Evolutionary conservation across 352 stramenopile species (phyloP), one percentile per base, ranked within the genome.

Genomic region (Pythium dissimile): DNA sequence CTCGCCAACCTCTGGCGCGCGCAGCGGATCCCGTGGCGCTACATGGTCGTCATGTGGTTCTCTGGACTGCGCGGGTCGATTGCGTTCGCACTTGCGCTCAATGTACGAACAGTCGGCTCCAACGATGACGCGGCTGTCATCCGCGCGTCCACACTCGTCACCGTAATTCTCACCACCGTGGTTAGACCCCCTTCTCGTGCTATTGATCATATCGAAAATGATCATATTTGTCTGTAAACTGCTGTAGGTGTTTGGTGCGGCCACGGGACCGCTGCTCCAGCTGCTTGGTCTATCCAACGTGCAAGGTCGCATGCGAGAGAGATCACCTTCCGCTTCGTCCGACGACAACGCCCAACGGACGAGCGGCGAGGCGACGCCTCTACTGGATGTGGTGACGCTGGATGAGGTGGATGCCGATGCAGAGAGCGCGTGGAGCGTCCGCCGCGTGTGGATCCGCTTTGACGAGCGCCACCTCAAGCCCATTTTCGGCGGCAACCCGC

Each of bases 51-150:
- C 16, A 91, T 98, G 46, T 98, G 88, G 88, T 97, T 97, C 62
- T 88, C 87, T 1, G 94, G 94, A n/a, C 63, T 98, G 20, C 84
- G 94, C 44, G 94, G 94, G 3, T 92, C 94, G n/a, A 95, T 98
- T 39, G 90, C 92, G 0, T 98, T 97, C 55, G 89, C 90, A 16
- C 77, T 95, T 30, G 77, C 75, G 24, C 69, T 92, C 11, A 93
- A 93, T 42, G 76, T 89, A 9, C 60, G 61, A 23, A 81, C 88
- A 37, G 6, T 31, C 64, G 3, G 59, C 49, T 32, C 11, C 24
- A 12, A 26, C 59, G 32, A 60, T 28, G 73, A 86, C 41, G 60
- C 49, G 1, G 71, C 71, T 3, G 67, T 81, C n/a, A 51, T 86
- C 42, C 59, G 68, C 53, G 77, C 62, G 20, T 71, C 71, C 12